Conservation (phyloP, 768 basidiomycete genomes). For the Lactarius deliciosus region DNA sequence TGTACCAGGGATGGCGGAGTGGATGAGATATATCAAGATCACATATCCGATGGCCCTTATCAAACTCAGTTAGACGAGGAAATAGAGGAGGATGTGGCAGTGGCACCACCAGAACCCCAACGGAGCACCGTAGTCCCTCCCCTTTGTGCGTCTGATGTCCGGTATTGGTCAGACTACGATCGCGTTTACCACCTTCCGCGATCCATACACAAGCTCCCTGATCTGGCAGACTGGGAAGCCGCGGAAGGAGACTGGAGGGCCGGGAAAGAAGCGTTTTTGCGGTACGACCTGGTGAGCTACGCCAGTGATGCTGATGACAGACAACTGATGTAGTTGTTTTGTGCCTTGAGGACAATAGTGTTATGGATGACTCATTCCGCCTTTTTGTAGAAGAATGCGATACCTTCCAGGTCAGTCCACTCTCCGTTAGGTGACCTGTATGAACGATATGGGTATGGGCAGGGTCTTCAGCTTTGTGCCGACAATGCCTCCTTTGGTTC, state of each 20-base stretch:
- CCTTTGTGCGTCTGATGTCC: conserved; percentile 37
- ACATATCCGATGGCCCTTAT: conserved; percentile 54
- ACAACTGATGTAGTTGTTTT: conserved; percentile 1
- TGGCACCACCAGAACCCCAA: conserved; percentile 1
- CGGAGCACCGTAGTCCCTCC: not conserved
- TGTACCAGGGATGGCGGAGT: conserved; percentile 49
- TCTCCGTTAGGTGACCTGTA: conserved; percentile 6
- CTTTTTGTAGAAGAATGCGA: conserved; percentile 74
- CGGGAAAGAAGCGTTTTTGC: conserved; percentile 51
- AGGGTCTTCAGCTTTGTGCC: conserved; percentile 71
- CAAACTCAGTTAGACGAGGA: conserved; percentile 45
- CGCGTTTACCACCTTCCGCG: conserved; percentile 64
- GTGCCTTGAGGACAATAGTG: conserved; percentile 48
- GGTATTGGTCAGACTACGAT: conserved; percentile 71
- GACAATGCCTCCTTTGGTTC: conserved; percentile 65
- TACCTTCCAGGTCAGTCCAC: conserved; percentile 56
- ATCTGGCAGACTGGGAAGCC: conserved; percentile 54
- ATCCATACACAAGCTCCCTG: conserved; percentile 63
- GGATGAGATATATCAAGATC: conserved; percentile 52
- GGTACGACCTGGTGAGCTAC: conserved; percentile 53
- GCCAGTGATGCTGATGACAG: not conserved
- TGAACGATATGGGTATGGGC: not conserved
- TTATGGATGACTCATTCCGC: conserved; percentile 71
- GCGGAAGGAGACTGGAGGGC: conserved; percentile 55
- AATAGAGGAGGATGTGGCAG: conserved; percentile 29